phyloP scores from a whole-genome alignment of 2,329 filamentous ascomycete species.

The Talaromyces piceae region DNA sequence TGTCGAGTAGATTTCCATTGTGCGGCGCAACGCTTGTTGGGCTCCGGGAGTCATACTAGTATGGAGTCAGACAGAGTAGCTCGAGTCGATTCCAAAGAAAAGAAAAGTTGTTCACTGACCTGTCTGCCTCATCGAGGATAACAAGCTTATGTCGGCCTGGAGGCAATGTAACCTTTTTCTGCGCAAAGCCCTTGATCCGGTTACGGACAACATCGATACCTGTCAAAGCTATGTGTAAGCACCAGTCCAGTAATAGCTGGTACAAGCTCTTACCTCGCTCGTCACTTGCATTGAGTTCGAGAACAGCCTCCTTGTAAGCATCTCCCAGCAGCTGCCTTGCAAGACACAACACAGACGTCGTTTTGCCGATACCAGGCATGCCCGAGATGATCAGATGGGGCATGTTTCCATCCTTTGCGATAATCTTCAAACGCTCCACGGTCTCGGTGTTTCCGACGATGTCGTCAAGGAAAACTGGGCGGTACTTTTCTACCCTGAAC shows the following conservation, averaged over 20 bases:
- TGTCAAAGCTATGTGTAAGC: slow-evolving; percentile 21
- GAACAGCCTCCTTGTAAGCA: slow-evolving; percentile 91
- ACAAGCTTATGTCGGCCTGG: slow-evolving; percentile 89
- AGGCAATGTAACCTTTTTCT: slow-evolving; percentile 96
- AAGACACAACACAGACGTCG: slow-evolving; percentile 87
- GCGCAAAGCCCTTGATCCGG: slow-evolving; percentile 95
- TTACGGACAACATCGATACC: slow-evolving; percentile 97
- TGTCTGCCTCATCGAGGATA: slow-evolving; percentile 96
- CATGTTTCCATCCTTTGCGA: slow-evolving; percentile 98
- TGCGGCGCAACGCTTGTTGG: slow-evolving; percentile 86
- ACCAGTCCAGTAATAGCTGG: not conserved
- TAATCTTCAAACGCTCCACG: slow-evolving; percentile 94
- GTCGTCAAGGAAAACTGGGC: slow-evolving; percentile 89
- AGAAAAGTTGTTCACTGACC: slow-evolving; percentile 30
- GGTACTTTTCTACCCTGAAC: slow-evolving; percentile 95
- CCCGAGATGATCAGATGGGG: slow-evolving; percentile 99
- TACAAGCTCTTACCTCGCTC: slow-evolving; percentile 58
- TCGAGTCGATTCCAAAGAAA: not conserved
- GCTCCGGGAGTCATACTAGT: slow-evolving; percentile 84
- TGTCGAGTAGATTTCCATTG: slow-evolving; percentile 97
- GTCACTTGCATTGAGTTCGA: slow-evolving; percentile 94
- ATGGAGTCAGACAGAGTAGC: not conserved
- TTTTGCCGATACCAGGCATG: slow-evolving; percentile 98
- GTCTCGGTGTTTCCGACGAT: slow-evolving; percentile 97
- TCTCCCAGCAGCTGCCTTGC: slow-evolving; percentile 86